Percentiles rank a stretch among this genome's conserved stretches.
phyloP scores from a whole-genome alignment of 495 filamentous ascomycete species.

The Rusavskia elegans region DNA sequence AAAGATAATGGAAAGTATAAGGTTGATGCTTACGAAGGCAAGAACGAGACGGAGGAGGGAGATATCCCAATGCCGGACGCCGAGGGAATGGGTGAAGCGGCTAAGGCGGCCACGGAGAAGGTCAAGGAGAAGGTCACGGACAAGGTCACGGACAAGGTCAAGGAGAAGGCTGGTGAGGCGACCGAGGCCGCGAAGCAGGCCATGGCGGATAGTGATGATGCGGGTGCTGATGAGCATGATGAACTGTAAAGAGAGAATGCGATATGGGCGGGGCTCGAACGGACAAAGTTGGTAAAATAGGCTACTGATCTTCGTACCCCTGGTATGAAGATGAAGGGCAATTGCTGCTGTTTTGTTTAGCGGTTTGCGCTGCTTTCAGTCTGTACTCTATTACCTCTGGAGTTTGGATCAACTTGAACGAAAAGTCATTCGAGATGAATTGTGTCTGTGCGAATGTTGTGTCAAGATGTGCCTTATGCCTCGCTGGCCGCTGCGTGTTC shows the following conservation, averaged over 20 bases:
- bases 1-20: conserved; percentile 88
- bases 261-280: too few relatives aligned
- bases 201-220: conserved; percentile 19
- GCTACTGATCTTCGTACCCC: too few relatives aligned
- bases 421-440: too few relatives aligned
- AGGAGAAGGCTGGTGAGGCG: conserved; percentile 28
- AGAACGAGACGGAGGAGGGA: conserved; percentile 27
- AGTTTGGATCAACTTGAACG: too few relatives aligned
- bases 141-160: conserved; percentile 27
- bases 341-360: too few relatives aligned
- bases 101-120: conserved; percentile 32
- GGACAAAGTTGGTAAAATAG: too few relatives aligned
- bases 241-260: conserved; percentile 35
- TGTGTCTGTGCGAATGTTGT: too few relatives aligned
- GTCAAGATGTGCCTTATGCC: background rate
- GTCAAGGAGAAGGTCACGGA: conserved; percentile 32
- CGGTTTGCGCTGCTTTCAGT: too few relatives aligned
- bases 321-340: too few relatives aligned
- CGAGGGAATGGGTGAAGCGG: conserved; percentile 29
- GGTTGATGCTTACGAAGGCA: conserved; percentile 41
- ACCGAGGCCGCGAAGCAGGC: conserved; percentile 25
- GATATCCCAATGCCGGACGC: conserved; percentile 22
- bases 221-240: conserved; percentile 37
- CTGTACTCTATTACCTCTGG: too few relatives aligned
- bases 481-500: background rate